Evolutionary conservation across 1,284 basidiomycete species (phyloP).

Genomic region (Caloboletus inedulis): DNA sequence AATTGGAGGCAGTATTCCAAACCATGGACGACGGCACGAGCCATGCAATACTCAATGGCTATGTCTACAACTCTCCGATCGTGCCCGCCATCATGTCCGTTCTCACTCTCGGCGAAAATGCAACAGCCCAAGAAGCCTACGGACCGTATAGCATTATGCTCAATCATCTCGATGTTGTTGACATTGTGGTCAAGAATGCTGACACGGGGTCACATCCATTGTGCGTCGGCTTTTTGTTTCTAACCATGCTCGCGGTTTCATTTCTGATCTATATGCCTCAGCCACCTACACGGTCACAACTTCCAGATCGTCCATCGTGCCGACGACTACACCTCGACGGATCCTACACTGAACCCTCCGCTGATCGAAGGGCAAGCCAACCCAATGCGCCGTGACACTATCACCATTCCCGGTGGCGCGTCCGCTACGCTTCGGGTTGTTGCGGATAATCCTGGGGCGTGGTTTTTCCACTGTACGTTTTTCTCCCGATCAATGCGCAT

Average conservation of each 20-base stretch:
- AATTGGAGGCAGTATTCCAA: slow-evolving; percentile 58
- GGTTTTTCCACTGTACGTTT: slow-evolving; percentile 74
- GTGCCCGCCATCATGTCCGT: slow-evolving; percentile 77
- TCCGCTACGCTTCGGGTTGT: slow-evolving; percentile 66
- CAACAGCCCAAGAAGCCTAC: slow-evolving; percentile 68
- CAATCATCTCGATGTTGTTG: slow-evolving; percentile 72
- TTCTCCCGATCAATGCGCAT: background rate
- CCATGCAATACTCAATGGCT: slow-evolving; percentile 67
- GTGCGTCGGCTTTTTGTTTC: slow-evolving; percentile 42
- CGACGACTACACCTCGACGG: slow-evolving; percentile 71
- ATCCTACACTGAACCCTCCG: slow-evolving; percentile 79
- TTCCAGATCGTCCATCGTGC: slow-evolving; percentile 76
- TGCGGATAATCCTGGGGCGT: slow-evolving; percentile 82
- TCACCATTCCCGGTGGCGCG: slow-evolving; percentile 58
- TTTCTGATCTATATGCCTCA: slow-evolving; percentile 27
- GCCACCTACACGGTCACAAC: slow-evolving; percentile 82
- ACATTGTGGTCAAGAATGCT: slow-evolving; percentile 80
- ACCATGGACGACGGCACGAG: slow-evolving; percentile 81
- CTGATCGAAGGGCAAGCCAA: slow-evolving; percentile 73
- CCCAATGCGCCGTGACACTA: slow-evolving; percentile 82
- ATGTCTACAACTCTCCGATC: slow-evolving; percentile 66
- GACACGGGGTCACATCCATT: slow-evolving; percentile 79
- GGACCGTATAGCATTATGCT: slow-evolving; percentile 76
- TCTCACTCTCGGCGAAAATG: slow-evolving; percentile 72
- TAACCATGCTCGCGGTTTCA: background rate